Base-by-base conservation (phyloP, 2,329 filamentous ascomycete species). In the Neophaeococcomyces aloes region DNA sequence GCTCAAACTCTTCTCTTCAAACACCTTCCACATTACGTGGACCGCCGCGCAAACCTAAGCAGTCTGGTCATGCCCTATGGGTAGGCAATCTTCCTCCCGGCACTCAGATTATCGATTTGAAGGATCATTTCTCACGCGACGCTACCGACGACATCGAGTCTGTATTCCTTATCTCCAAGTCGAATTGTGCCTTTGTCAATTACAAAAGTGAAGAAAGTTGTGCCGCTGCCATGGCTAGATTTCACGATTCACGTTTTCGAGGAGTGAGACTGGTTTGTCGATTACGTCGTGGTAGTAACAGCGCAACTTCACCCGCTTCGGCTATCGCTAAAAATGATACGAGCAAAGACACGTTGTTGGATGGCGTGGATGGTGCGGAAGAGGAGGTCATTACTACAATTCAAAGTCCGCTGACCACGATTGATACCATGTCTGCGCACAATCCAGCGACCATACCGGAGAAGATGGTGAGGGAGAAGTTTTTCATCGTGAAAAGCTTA, bases 131-230 rank as follows among this genome's bases (percentile, higher is more conserved):
- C 46, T 93, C 85, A 48, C 78, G 77, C 50, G 82, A 88, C 52
- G 81, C 86, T 0, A 74, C 72, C 0, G 76, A 71, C 32, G 75
- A 87, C 1, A 77, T 96, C 17, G 84, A 94, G 59, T 94, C 87
- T 36, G 69, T 96, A 0, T 95, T 96, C 53, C 68, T 96, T 29
- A 96, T 96, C 31, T 89, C 88, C 0, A 95, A 95, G 62, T 95
- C 88, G 61, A 95, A 95, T 59, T 96, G 89, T 58, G 89, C 88
- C 0, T 96, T 96, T 66, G 86, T 94, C 52, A 96, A 96, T 58
- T 96, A 93, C 61, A 84, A 81, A 50, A 83, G 86, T 39, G 87
- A 94, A 56, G 66, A 70, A 2, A 78, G 79, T 4, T 95, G 87
- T 58, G 66, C 75, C 5, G 72, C 76, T 7, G 89, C 89, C 0